Evolutionary conservation across 257 asterid genomes (phyloP), one percentile per base, ranked within the genome.

Genomic region (Lantana camara): DNA sequence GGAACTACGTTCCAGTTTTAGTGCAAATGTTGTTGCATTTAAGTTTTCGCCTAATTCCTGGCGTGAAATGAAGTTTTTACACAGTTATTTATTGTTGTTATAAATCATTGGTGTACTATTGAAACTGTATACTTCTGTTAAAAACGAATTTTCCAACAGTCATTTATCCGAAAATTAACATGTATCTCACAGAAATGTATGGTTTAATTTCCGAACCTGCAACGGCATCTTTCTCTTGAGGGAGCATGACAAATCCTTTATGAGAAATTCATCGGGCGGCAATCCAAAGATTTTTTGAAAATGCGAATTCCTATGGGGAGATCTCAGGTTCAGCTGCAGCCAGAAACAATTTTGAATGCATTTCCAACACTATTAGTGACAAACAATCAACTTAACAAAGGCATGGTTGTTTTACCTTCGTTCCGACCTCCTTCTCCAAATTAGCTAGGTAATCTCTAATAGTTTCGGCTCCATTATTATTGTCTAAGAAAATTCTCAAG

Each of bases 391-490:
- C 27, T 35, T 15, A 67, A 11, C 6, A 17, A 44, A 50, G 41
- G 42, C 23, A 23, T 15, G 30, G 32, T 1, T 35, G 11, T 38
- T 34, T 21, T 82, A 92, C 98, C 93, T 92, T 92, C 71, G 87
- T 92, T 48, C 98, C 98, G 14, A 87, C 94, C 80, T 89, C 98
- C 72, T 87, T 85, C 73, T 83, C 98, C 84, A 92, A 79, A 76
- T 79, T 87, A 9, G 86, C 81, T 41, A 92, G 80, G 72, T 89
- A 87, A 70, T 89, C 98, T 83, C 86, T 81, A 17, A 89, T 84
- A 12, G 98, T 89, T 45, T 87, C 98, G 10, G 85, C 87, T 53
- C 98, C 98, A 30, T 92, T 92, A 45, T 79, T 89, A 57, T 92
- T 89, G 73, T 92, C 93, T 82, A 92, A 71, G 73, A 89, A 89